A percentile compares a stretch with the other conserved stretches of the same genome.
phyloP scores from a whole-genome alignment of 192 early-diverging fungal species.

The Coemansia umbellata region DNA sequence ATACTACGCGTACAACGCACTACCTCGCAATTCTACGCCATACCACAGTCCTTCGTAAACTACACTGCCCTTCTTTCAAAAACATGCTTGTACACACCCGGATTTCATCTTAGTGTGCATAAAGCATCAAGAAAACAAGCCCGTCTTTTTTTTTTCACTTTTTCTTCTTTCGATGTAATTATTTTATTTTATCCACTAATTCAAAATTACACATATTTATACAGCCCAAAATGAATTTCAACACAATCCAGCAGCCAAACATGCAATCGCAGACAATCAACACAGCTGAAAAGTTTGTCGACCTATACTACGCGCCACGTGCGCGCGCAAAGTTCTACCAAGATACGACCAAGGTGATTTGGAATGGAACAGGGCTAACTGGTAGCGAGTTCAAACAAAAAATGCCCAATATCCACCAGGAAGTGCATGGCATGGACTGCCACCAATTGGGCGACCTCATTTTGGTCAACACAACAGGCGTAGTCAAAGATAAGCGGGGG shows the following conservation, averaged over 20 bases:
- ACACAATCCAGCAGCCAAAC: neutral
- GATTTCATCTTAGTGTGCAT: too few relatives aligned
- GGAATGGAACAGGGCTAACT: slow-evolving; percentile 27
- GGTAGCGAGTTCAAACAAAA: slow-evolving; percentile 33
- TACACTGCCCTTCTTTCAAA: too few relatives aligned
- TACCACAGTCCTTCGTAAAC: too few relatives aligned
- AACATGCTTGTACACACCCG: too few relatives aligned
- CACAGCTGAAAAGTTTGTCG: slow-evolving; percentile 21
- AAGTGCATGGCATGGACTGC: slow-evolving; percentile 20
- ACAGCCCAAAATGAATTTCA: neutral
- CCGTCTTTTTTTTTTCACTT: neutral
- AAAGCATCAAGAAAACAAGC: neutral
- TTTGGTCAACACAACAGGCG: slow-evolving; percentile 13
- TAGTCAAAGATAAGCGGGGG: slow-evolving; percentile 5
- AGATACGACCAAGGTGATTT: slow-evolving; percentile 19
- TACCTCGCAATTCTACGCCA: too few relatives aligned
- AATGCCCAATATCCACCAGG: neutral
- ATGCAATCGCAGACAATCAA: neutral
- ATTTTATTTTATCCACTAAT: neutral
- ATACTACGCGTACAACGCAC: too few relatives aligned
- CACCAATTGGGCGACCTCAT: slow-evolving; percentile 14
- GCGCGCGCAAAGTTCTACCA: slow-evolving; percentile 24
- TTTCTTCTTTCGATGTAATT: neutral
- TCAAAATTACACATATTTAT: neutral
- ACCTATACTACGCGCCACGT: slow-evolving; percentile 29